A percentile compares a stretch with the other conserved stretches of the same genome.
These are phyloP conservation scores for Leccinum longicurvipes DNA, from an alignment of 768 basidiomycete species.

Conservation along the genomic window DNA sequence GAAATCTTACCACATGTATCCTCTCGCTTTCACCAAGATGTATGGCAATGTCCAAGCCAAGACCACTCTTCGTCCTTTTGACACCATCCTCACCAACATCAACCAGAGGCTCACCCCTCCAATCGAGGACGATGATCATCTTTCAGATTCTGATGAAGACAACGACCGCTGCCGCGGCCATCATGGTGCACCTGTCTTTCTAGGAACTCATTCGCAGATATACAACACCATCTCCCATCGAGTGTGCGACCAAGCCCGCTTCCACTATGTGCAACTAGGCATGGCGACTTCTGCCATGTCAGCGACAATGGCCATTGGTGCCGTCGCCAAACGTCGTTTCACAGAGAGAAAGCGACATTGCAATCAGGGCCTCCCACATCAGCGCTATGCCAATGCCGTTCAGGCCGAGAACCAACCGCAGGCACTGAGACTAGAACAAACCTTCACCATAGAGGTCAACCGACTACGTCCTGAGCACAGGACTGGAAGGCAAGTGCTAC, in stretches of 20 bases:
- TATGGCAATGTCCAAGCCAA: neutral
- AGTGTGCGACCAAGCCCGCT: neutral
- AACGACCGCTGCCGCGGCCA: too few species aligned
- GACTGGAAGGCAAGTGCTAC: neutral
- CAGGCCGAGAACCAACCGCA: neutral
- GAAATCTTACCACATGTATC: neutral
- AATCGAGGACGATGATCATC: neutral
- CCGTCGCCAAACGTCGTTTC: neutral
- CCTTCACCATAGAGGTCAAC: neutral
- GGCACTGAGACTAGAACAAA: constrained; percentile 1
- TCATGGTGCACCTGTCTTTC: neutral
- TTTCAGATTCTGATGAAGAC: neutral
- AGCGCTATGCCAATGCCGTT: neutral
- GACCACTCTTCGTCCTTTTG: neutral
- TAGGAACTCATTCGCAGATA: neutral
- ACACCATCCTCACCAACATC: neutral
- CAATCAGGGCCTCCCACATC: neutral
- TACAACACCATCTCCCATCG: constrained; percentile 5
- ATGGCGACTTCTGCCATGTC: neutral
- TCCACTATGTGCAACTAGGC: constrained; percentile 6
- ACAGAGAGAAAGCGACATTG: neutral
- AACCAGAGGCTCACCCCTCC: neutral
- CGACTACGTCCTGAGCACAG: neutral
- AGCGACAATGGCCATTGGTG: neutral
- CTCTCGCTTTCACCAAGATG: neutral